Evolutionary conservation across 2,329 filamentous ascomycete genomes (phyloP), one percentile per base, ranked within the genome.

Genomic region (Pezicula neosporulosa): DNA sequence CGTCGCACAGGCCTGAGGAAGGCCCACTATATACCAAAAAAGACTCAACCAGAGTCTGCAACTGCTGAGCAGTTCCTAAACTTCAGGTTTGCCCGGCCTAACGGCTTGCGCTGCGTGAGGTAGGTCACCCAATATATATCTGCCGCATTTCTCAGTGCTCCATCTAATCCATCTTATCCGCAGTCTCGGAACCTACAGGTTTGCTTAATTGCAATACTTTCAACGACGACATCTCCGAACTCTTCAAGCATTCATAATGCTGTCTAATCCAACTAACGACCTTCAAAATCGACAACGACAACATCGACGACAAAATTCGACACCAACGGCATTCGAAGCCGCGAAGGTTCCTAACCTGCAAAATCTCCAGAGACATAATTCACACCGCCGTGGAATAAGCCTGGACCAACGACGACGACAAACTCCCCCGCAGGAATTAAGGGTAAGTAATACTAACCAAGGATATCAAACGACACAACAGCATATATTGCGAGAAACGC

Each of bases 281-380:
- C 83, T 90, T 77, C 85, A 89, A 70, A 80, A 81, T 72, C 85
- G 85, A 71, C 82, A 85, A 70, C 82, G 83, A 74, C 80, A 83
- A 73, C 90, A 96, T 75, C 82, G 89, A 71, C 87, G 91, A 75
- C 90, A 96, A 77, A 86, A 89, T 66, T 96, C 91, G 66, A 93
- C 89, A 67, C 89, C 89, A 59, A 82, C 81, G 71, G 82, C 81
- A 69, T 89, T 89, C 73, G 89, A 93, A 70, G 82, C 83, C 65
- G 81, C 83, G 68, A 87, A 85, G 80, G 82, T 85, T 73, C 81
- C 72, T 67, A 77, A 77, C 73, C 77, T 88, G 74, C 81, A 85
- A 66, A 78, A 71, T 53, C 76, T 81, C 71, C 76, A 66, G 51
- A 64, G 72, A 70, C 76, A 75, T 69, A 70, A 70, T 62, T 75